A percentile compares a stretch with the other conserved stretches of the same genome.
phyloP scores from a whole-genome alignment of 2,329 filamentous ascomycete genomes.

The Hypoxylon sp. region DNA sequence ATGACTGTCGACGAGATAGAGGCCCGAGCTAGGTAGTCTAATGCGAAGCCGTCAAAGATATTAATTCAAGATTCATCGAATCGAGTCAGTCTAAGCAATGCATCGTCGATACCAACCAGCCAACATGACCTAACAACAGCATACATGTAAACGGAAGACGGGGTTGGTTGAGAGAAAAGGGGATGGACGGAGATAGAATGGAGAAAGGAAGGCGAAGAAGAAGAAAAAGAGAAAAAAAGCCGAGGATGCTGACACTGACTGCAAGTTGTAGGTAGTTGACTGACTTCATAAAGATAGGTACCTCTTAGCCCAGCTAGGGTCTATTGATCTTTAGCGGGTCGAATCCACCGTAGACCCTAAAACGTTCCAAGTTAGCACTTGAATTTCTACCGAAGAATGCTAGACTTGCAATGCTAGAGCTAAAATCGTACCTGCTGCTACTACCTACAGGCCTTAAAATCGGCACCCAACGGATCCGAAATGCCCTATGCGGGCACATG shows the following conservation, averaged over 20 bases:
- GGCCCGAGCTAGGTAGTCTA: slow-evolving; percentile 1
- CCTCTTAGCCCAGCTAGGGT: slow-evolving; percentile 20
- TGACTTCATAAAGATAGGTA: too few species aligned
- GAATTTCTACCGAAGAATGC: slow-evolving; percentile 33
- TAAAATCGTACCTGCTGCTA: slow-evolving; percentile 3
- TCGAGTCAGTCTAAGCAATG: background rate
- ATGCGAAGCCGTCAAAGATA: slow-evolving; percentile 10
- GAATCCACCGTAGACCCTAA: slow-evolving; percentile 34
- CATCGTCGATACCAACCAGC: background rate
- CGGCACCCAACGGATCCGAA: too few species aligned
- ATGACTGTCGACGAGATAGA: slow-evolving; percentile 12
- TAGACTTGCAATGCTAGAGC: too few species aligned
- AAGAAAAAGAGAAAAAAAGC: slow-evolving; percentile 20
- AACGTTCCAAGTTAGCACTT: slow-evolving; percentile 32
- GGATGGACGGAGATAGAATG: slow-evolving; percentile 20
- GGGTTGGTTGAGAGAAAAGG: background rate
- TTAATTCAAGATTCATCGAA: too few species aligned
- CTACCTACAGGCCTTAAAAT: too few species aligned
- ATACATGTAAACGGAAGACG: background rate
- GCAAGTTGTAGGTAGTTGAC: too few species aligned
- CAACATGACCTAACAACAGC: background rate
- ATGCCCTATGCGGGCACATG: too few species aligned
- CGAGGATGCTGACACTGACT: slow-evolving; percentile 28
- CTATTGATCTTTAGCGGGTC: slow-evolving; percentile 35
- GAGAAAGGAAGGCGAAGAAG: slow-evolving; percentile 20